Evolutionary conservation across 306 rosid genomes (phyloP).

Genomic region (Abrus pulchellus): DNA sequence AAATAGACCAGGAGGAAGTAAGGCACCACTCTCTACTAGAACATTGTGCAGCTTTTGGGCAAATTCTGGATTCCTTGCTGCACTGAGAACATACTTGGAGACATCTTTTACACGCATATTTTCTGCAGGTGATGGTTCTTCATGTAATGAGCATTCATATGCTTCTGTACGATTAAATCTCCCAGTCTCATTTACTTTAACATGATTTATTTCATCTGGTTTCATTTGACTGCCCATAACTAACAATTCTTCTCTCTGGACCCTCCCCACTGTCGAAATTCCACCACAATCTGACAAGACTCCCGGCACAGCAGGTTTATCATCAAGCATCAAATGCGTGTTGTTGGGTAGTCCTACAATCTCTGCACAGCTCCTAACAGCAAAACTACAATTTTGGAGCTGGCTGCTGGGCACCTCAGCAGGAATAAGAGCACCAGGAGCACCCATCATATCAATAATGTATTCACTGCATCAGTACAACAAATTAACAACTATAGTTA

Average conservation of each 20-base stretch:
- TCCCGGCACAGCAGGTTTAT: conserved; percentile 51
- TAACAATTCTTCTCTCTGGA: conserved; percentile 62
- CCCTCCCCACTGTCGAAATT: conserved; percentile 54
- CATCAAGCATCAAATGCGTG: conserved; percentile 52
- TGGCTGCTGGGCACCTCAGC: conserved; percentile 94
- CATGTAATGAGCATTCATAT: conserved; percentile 56
- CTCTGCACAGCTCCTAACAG: conserved; percentile 69
- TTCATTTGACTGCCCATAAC: conserved; percentile 52
- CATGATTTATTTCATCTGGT: conserved; percentile 50
- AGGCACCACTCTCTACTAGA: conserved; percentile 90
- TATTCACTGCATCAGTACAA: conserved; percentile 83
- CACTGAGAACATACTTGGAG: conserved; percentile 85
- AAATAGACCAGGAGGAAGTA: conserved; percentile 93
- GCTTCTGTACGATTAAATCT: conserved; percentile 53
- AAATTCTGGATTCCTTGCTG: conserved; percentile 89
- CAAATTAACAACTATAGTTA: conserved; percentile 48
- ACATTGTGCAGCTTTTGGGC: conserved; percentile 89
- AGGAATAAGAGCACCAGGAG: conserved; percentile 97
- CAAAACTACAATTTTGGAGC: conserved; percentile 69
- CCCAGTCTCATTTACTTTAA: conserved; percentile 59
- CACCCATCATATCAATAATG: conserved; percentile 98
- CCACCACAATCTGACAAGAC: conserved; percentile 54
- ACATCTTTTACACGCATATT: conserved; percentile 87
- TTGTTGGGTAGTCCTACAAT: conserved; percentile 61
- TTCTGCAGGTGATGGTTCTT: conserved; percentile 74